These are phyloP conservation scores for Auricularia sp. DNA, from an alignment of 768 basidiomycete species.

Conservation along the genomic window DNA sequence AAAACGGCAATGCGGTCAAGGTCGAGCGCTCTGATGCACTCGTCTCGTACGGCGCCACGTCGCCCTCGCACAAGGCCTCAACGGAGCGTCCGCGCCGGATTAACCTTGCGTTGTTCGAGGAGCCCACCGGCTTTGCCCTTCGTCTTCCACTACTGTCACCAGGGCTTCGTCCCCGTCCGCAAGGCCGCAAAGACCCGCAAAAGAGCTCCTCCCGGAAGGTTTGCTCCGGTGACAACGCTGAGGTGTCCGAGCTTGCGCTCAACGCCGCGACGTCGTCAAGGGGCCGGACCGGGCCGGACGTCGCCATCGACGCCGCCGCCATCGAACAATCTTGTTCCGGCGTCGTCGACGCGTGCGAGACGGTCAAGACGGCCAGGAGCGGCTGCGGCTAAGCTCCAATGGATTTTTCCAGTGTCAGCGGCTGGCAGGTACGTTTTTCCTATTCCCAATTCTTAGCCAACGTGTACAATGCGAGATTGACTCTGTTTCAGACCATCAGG, in stretches of 20 bases:
- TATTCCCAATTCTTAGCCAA: background rate
- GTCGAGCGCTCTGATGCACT: slow-evolving; percentile 59
- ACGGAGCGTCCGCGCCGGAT: slow-evolving; percentile 45
- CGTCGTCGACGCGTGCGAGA: slow-evolving; percentile 85
- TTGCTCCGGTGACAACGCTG: slow-evolving; percentile 87
- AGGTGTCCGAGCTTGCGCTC: slow-evolving; percentile 51
- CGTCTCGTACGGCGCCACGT: slow-evolving; percentile 69
- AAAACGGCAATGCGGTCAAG: slow-evolving; percentile 25
- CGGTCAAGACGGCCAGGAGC: slow-evolving; percentile 71
- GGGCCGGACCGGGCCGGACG: slow-evolving; percentile 51
- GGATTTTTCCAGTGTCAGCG: slow-evolving; percentile 97
- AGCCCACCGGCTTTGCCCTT: slow-evolving; percentile 67
- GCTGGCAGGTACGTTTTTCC: slow-evolving; percentile 74
- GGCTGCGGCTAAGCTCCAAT: slow-evolving; percentile 78
- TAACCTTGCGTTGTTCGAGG: slow-evolving; percentile 70
- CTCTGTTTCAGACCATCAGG: slow-evolving; percentile 78
- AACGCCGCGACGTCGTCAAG: slow-evolving; percentile 73
- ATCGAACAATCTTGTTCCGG: slow-evolving; percentile 88
- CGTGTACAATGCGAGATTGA: background rate
- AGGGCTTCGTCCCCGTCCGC: slow-evolving; percentile 87
- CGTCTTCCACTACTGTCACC: slow-evolving; percentile 77
- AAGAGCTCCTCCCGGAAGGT: slow-evolving; percentile 93
- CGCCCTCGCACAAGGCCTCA: slow-evolving; percentile 72
- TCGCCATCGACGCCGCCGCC: slow-evolving; percentile 62
- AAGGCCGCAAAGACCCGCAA: slow-evolving; percentile 74